Evolutionary conservation across 306 rosid species (phyloP).

Genomic region (Quercus gilva): DNA sequence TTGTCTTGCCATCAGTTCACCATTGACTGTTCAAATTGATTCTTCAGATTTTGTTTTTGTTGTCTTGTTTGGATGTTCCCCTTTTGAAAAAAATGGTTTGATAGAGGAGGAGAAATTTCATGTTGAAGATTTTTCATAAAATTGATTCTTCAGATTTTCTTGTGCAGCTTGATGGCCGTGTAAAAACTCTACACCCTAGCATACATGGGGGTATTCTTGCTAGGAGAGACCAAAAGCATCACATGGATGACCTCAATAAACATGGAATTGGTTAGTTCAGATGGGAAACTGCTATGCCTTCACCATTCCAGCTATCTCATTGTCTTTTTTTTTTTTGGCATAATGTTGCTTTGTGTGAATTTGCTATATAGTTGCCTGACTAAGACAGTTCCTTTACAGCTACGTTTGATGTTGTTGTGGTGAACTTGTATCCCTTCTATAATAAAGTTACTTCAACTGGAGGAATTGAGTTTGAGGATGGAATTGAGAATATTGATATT

Average conservation of each 20-base stretch:
- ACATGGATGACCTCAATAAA: conserved; percentile 68
- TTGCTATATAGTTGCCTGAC: background rate
- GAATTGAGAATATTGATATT: conserved; percentile 93
- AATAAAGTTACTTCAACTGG: conserved; percentile 74
- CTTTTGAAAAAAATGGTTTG: background rate
- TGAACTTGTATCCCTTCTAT: conserved; percentile 88
- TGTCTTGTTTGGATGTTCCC: background rate
- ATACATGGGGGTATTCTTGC: conserved; percentile 96
- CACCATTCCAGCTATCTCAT: background rate
- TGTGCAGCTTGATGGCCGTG: conserved; percentile 90
- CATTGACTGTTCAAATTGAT: background rate
- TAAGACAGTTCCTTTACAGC: conserved; percentile 43
- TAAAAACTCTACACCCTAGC: conserved; percentile 88
- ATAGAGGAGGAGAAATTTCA: background rate
- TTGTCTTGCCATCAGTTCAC: background rate
- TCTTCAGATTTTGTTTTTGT: background rate
- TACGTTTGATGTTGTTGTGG: conserved; percentile 92
- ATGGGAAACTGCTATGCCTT: background rate
- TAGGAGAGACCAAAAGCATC: conserved; percentile 87
- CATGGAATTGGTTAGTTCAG: conserved; percentile 79
- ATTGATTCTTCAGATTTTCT: conserved; percentile 24
- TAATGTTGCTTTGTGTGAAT: background rate
- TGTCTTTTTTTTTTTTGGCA: background rate
- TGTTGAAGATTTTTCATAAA: background rate
- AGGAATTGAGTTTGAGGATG: conserved; percentile 79